Base-by-base conservation (phyloP, 257 asterid genomes). In the Scutellaria minor region DNA sequence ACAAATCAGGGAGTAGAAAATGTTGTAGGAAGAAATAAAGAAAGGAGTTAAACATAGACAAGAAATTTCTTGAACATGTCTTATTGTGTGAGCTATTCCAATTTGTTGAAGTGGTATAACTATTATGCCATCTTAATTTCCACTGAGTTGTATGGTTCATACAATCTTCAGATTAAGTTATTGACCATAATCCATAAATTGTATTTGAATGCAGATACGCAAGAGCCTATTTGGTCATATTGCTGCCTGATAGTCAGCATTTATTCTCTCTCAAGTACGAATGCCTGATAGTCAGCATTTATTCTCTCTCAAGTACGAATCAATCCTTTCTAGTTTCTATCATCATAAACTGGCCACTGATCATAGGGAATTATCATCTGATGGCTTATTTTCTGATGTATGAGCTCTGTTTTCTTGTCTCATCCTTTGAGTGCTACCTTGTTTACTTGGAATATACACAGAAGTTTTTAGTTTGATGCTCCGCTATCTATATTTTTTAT, bases 141-240 rank as follows among this genome's bases (percentile, higher is more conserved):
- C 18, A 12, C 24, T 55, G 8, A 42, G 6, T 14, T 54, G 12
- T 57, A 57, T 56, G 9, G 39, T 24, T 57, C 42, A 11, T 14
- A 10, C 9, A n/a, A 9, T 55, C 66, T 52, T 68, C 58, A 47
- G 14, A 31, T 11, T 53, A 13, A 10, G 7, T 11, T 37, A 57
- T 11, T 48, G 9, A 27, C 44, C 53, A 12, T 40, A 37, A 15
- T 27, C 31, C 56, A n/a, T 31, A 50, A 68, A 54, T 37, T 22
- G 13, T 65, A 66, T 73, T 31, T 42, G 64, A 63, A 65, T 83
- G 85, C 97, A 93, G 97, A 93, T 93, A 57, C 96, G 97, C 78
- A 93, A 85, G 83, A 80, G 83, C 79, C 89, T 93, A 53, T 89
- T 87, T 31, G 83, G 86, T 64, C 90, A 83, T 82, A 64, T 87